Conservation (phyloP, 2,329 filamentous ascomycete genomes). For the Leptographium flavum region DNA sequence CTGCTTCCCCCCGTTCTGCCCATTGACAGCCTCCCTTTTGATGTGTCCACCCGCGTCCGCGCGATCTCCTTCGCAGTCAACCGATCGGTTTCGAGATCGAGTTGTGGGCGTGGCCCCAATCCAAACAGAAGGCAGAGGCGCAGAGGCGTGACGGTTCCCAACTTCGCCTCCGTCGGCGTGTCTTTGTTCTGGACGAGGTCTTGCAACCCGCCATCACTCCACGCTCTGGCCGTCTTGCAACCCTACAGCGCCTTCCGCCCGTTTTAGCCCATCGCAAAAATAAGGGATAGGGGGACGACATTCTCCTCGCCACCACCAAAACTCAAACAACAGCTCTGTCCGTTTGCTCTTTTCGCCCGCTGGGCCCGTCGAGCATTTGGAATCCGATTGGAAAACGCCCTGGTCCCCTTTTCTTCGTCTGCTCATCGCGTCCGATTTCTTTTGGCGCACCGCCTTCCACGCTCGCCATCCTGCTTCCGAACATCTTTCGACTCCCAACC, state of each 20-base stretch:
- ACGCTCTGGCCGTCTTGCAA: background rate
- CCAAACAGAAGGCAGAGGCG: conserved; percentile 4
- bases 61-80: conserved; percentile 9
- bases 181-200: background rate
- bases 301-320: background rate
- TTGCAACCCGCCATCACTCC: background rate
- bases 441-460: background rate
- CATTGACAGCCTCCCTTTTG: conserved; percentile 6
- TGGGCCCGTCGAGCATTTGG: background rate
- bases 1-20: background rate
- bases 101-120: conserved; percentile 11
- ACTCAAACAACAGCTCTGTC: background rate
- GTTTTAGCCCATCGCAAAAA: background rate
- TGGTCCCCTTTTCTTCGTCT: background rate
- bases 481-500: background rate
- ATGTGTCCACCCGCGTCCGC: conserved; percentile 10
- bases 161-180: too few species aligned
- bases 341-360: background rate
- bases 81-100: conserved; percentile 10
- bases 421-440: background rate
- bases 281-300: background rate
- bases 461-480: background rate
- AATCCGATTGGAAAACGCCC: background rate
- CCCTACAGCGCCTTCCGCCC: background rate
- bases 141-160: background rate